These are phyloP conservation scores for Tripterygium wilfordii DNA, from an alignment of 177 flowering plant species.

Conservation along the genomic window DNA sequence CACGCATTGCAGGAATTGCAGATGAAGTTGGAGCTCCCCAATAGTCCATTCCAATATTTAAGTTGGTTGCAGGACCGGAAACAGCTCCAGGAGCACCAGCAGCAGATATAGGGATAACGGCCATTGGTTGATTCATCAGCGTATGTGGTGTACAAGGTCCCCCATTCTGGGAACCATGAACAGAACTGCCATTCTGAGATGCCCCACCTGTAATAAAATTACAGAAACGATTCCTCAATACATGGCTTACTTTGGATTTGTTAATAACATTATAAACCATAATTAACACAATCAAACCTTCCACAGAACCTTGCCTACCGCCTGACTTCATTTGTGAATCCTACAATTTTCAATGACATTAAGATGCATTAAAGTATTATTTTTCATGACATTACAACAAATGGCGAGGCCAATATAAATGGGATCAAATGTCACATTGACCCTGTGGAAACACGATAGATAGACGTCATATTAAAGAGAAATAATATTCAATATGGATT, in stretches of 20 bases:
- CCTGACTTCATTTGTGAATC: constrained; percentile 66
- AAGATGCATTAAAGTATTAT: neutral
- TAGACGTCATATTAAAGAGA: too few species aligned
- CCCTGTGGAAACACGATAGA: too few species aligned
- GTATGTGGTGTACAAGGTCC: constrained; percentile 40
- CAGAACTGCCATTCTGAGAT: constrained; percentile 63
- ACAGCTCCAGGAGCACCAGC: constrained; percentile 49
- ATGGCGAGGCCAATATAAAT: too few species aligned
- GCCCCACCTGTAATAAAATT: constrained; percentile 46
- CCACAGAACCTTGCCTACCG: constrained; percentile 50
- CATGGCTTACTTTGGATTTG: too few species aligned
- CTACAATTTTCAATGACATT: constrained; percentile 28
- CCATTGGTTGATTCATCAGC: constrained; percentile 44
- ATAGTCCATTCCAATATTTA: constrained; percentile 96
- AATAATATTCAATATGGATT: too few species aligned
- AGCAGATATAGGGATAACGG: constrained; percentile 52
- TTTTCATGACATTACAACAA: too few species aligned
- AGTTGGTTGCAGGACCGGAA: constrained; percentile 89
- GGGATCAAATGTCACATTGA: too few species aligned
- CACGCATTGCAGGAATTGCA: constrained; percentile 55
- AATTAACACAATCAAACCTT: constrained; percentile 51
- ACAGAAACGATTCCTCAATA: too few species aligned
- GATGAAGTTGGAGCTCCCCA: constrained; percentile 73
- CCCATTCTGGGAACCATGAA: constrained; percentile 62
- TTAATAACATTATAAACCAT: too few species aligned